phyloP scores from a whole-genome alignment of 177 flowering plant species.

The Vitis hybrid region DNA sequence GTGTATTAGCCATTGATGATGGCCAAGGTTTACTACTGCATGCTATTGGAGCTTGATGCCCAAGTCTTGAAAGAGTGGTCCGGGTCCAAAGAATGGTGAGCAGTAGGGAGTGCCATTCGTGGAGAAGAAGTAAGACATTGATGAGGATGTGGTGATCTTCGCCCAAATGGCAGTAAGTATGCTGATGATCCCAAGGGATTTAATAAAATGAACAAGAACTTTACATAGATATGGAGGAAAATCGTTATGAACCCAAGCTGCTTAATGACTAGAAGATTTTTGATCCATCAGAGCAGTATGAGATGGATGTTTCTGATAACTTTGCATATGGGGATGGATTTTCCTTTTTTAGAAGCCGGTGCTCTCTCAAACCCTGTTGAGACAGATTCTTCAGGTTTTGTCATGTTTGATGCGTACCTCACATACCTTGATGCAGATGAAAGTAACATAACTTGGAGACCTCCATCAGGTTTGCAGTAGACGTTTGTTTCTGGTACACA shows the following conservation, averaged over 20 bases:
- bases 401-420: constrained; percentile 57
- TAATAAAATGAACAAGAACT: constrained; percentile 21
- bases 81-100: constrained; percentile 74
- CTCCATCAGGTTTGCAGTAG: neutral
- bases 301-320: constrained; percentile 29
- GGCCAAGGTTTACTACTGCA: too few species aligned
- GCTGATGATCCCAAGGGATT: constrained; percentile 17
- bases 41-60: too few species aligned
- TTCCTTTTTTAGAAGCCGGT: constrained; percentile 41
- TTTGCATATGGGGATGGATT: constrained; percentile 32
- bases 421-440: constrained; percentile 44
- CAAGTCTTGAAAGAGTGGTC: constrained; percentile 44
- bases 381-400: constrained; percentile 37
- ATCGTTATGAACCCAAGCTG: constrained; percentile 14
- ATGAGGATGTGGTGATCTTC: constrained; percentile 12
- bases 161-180: constrained; percentile 29
- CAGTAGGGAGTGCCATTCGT: constrained; percentile 64
- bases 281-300: constrained; percentile 26
- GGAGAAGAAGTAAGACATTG: constrained; percentile 82
- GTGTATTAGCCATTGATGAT: too few species aligned
- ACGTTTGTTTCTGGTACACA: constrained; percentile 22
- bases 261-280: constrained; percentile 23
- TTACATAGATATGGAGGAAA: constrained; percentile 14
- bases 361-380: constrained; percentile 40
- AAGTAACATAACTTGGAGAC: constrained; percentile 12